Base-by-base conservation (phyloP, 2,329 filamentous ascomycete species). In the Aspergillus sp. region DNA sequence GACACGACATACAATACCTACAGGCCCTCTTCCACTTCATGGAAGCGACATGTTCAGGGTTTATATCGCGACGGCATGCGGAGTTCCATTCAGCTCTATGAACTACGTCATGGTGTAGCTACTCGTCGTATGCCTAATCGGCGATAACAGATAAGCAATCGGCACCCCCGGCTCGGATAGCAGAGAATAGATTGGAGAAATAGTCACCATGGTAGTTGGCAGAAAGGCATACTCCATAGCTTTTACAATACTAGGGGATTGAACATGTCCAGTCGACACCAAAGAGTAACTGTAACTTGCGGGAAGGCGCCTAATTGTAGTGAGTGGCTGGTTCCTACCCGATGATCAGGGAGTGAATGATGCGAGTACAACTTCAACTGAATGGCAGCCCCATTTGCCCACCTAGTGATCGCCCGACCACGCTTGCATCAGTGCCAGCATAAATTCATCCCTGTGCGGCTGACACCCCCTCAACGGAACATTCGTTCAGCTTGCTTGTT, bases 371-470 rank as follows among this genome's bases (percentile, higher is more conserved):
- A 30, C 27, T 13, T 2, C 34, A 17, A 9, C 4, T 17, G 22
- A 15, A n/a, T 30, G 44, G 17, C 19, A 40, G 15, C 13, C 11
- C 30, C 19, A 11, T 30, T 30, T 30, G 9, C 27, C 15, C 45
- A 46, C 37, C 30, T 45, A 48, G 42, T 41, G 44, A 58, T 58
- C 56, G 54, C 27, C 56, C 50, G 56, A 58, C 55, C 42, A 39
- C 34, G 7, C 37, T 34, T 34, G 15, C 46, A 24, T 12, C 30
- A 12, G 27, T 12, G 19, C 17, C 19, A 20, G 15, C 52, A 20
- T 47, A 17, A 41, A 22, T 17, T 27, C 39, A 12, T 22, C 42
- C n/a, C 17, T 44, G 42, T 42, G 20, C 22, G 42, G 22, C 49
- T 44, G 49, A 33, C 8, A 27, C 13, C 15, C 13, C 2, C 24